These are phyloP conservation scores for Diutina sp. DNA, from an alignment of 1,139 yeast species.

Conservation along the genomic window DNA sequence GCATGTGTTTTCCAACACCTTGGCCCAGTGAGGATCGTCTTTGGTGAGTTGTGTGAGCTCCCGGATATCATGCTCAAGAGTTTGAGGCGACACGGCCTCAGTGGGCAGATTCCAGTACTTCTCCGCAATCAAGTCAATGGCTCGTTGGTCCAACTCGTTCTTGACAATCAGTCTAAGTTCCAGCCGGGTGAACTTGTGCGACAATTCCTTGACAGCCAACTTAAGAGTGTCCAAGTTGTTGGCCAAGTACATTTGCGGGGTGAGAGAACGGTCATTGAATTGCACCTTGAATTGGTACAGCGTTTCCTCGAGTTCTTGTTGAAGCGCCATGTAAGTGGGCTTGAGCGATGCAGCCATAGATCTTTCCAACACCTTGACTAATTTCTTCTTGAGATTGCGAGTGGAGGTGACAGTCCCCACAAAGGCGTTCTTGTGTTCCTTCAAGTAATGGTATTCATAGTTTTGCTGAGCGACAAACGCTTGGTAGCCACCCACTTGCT, in stretches of 20 bases:
- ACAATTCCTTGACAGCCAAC: slow-evolving; percentile 75
- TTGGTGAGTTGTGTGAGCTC: slow-evolving; percentile 37
- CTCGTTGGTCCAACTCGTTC: slow-evolving; percentile 79
- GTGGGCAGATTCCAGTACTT: slow-evolving; percentile 81
- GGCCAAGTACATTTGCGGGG: slow-evolving; percentile 89
- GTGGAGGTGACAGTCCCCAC: slow-evolving; percentile 68
- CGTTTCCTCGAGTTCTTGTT: slow-evolving; percentile 87
- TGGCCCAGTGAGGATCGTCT: slow-evolving; percentile 69
- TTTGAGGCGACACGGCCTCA: slow-evolving; percentile 8
- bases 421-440: slow-evolving; percentile 48
- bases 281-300: slow-evolving; percentile 90
- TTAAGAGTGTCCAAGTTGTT: slow-evolving; percentile 83
- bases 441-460: slow-evolving; percentile 47
- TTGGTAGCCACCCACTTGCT: slow-evolving; percentile 26
- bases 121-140: slow-evolving; percentile 74
- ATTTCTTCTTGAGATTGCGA: slow-evolving; percentile 57
- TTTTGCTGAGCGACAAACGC: slow-evolving; percentile 51
- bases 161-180: slow-evolving; percentile 72
- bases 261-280: slow-evolving; percentile 84
- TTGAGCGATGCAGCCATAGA: slow-evolving; percentile 84
- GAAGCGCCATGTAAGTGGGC: slow-evolving; percentile 79
- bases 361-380: slow-evolving; percentile 76
- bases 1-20: slow-evolving; percentile 73
- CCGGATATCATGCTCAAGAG: slow-evolving; percentile 29
- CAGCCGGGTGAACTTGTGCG: slow-evolving; percentile 69